These are phyloP conservation scores for Saccharum spontaneum DNA, from an alignment of 176 grass and related monocot genomes.

Conservation along the genomic window DNA sequence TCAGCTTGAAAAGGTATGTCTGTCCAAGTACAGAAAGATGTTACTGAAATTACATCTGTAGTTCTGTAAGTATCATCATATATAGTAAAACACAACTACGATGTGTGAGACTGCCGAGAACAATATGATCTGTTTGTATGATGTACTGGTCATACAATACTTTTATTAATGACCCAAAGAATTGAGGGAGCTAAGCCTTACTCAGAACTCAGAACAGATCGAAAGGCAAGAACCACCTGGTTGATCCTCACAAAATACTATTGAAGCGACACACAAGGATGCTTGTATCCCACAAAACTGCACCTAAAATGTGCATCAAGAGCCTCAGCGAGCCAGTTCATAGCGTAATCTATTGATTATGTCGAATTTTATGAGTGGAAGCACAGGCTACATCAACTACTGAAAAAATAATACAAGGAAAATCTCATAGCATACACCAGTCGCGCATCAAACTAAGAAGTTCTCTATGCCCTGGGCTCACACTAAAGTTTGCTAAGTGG, in stretches of 20 bases:
- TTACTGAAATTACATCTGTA: background rate
- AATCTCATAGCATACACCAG: background rate
- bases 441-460: background rate
- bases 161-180: background rate
- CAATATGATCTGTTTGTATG: background rate
- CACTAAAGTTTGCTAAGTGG: background rate
- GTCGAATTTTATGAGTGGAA: background rate
- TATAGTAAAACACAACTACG: background rate
- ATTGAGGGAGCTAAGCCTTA: background rate
- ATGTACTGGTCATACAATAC: background rate
- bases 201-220: background rate
- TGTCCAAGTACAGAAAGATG: slow-evolving; percentile 27
- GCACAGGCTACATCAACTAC: background rate
- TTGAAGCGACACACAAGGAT: background rate
- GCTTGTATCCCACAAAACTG: background rate
- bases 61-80: background rate
- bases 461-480: background rate
- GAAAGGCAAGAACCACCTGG: background rate
- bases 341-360: background rate
- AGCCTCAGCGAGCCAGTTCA: background rate
- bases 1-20: slow-evolving; percentile 98
- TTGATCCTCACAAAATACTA: background rate
- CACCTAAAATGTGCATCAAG: background rate
- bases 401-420: background rate
- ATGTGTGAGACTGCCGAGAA: background rate